Evolutionary conservation across 176 grass and related monocot genomes (phyloP).

Genomic region (Aegilops tauschii): DNA sequence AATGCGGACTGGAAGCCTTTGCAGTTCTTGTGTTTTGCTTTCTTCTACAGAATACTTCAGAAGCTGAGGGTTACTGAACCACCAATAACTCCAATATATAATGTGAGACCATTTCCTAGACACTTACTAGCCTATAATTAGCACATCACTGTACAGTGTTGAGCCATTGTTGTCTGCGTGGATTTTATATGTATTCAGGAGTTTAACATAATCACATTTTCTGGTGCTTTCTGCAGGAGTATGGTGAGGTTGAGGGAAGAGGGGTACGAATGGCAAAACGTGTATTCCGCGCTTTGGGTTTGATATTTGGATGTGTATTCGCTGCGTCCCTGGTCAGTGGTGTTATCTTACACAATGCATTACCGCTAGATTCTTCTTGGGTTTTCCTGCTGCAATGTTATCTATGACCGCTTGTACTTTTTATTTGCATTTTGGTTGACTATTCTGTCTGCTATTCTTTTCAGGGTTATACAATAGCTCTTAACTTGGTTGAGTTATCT

Average conservation of each 20-base stretch:
- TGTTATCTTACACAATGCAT: background rate
- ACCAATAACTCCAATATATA: slow-evolving; percentile 65
- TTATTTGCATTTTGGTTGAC: slow-evolving; percentile 17
- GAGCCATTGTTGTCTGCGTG: background rate
- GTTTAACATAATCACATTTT: background rate
- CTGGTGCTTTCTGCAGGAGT: slow-evolving; percentile 50
- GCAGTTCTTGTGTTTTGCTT: slow-evolving; percentile 89
- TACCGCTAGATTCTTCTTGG: background rate
- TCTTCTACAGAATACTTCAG: slow-evolving; percentile 97
- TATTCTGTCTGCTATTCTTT: slow-evolving; percentile 11
- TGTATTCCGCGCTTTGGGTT: slow-evolving; percentile 71
- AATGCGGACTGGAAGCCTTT: slow-evolving; percentile 88
- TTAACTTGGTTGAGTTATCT: slow-evolving; percentile 43
- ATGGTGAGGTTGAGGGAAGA: slow-evolving; percentile 90
- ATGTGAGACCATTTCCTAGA: slow-evolving; percentile 57
- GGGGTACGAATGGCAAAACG: slow-evolving; percentile 92
- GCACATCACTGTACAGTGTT: background rate
- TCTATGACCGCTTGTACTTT: background rate
- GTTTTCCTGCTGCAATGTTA: background rate
- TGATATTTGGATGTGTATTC: slow-evolving; percentile 90
- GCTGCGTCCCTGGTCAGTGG: slow-evolving; percentile 57
- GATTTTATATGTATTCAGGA: slow-evolving; percentile 11
- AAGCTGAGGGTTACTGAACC: slow-evolving; percentile 88
- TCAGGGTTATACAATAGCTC: slow-evolving; percentile 48
- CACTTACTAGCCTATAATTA: slow-evolving; percentile 4